Conservation (phyloP, 2,329 filamentous ascomycete species). For the Aphanocladium album region DNA sequence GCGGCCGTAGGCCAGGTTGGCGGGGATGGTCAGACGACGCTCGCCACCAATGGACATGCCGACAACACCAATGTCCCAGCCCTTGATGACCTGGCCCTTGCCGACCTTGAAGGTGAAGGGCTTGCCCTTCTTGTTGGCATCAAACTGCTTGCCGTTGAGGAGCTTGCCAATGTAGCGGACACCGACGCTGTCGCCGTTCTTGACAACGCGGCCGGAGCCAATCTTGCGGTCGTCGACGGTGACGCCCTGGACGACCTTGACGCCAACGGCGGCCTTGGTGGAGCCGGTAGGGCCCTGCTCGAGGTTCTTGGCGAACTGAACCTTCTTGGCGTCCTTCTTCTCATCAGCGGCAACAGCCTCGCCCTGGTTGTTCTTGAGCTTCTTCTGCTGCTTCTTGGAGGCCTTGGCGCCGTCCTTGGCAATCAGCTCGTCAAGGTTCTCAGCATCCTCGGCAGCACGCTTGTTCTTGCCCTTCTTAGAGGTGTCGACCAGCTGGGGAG, state of each 20-base stretch:
- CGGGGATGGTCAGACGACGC: constrained; percentile 84
- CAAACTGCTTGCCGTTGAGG: constrained; percentile 89
- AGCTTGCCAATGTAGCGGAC: constrained; percentile 99
- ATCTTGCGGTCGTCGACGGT: constrained; percentile 94
- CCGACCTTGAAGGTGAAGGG: constrained; percentile 96
- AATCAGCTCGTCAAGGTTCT: constrained; percentile 79
- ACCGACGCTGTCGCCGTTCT: constrained; percentile 84
- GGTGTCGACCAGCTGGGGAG: constrained; percentile 52
- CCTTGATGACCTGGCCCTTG: constrained; percentile 94
- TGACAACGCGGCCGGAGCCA: constrained; percentile 76
- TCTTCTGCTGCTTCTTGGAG: constrained; percentile 97
- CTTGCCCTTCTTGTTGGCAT: constrained; percentile 98
- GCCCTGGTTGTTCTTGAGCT: constrained; percentile 97
- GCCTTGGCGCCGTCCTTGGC: constrained; percentile 73
- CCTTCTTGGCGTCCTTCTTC: constrained; percentile 77
- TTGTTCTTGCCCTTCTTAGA: constrained; percentile 83
- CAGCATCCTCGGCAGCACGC: constrained; percentile 77
- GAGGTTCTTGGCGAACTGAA: constrained; percentile 98
- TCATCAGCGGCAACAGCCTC: constrained; percentile 65
- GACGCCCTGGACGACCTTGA: constrained; percentile 81
- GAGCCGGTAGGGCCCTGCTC: constrained; percentile 90
- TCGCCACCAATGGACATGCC: constrained; percentile 94
- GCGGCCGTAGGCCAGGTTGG: constrained; percentile 84
- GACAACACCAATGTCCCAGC: constrained; percentile 90
- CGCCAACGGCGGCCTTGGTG: constrained; percentile 53